These are phyloP conservation scores for Macrophomina tecta DNA, from an alignment of 2,329 filamentous ascomycete genomes.

Conservation along the genomic window DNA sequence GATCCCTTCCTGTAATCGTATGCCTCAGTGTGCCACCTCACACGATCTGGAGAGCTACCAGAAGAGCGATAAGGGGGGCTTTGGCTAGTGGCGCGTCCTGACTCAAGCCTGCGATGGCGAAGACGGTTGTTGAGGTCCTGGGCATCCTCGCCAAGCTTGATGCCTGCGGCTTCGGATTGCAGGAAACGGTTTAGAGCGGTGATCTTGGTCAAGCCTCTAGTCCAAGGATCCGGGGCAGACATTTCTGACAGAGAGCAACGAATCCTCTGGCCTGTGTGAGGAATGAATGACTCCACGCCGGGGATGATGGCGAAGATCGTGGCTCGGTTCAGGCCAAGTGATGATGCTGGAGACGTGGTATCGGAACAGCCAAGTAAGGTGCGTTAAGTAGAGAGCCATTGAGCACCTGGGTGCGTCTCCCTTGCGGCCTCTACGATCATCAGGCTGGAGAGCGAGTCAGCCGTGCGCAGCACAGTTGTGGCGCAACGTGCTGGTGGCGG, in stretches of 20 bases:
- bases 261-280: not conserved
- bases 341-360: not conserved
- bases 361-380: not conserved
- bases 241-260: conserved; percentile 9
- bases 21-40: not conserved
- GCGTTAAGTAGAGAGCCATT: not conserved
- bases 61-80: too few species aligned
- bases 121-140: not conserved
- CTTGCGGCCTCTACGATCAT: not conserved
- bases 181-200: not conserved
- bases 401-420: too few species aligned
- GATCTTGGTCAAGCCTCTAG: not conserved
- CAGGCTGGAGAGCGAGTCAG: not conserved
- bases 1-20: not conserved
- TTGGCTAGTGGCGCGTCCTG: too few species aligned
- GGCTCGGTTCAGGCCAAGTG: too few species aligned
- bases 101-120: not conserved
- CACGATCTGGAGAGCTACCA: not conserved
- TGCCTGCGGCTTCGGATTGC: not conserved
- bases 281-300: not conserved
- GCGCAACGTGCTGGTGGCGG: not conserved
- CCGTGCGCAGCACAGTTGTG: not conserved
- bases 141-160: conserved; percentile 15
- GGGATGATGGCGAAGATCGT: conserved; percentile 1
- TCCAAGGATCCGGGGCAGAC: not conserved